Evolutionary conservation across 768 basidiomycete species (phyloP), one percentile per base, ranked within the genome.

Genomic region (Trametopsis cervina): DNA sequence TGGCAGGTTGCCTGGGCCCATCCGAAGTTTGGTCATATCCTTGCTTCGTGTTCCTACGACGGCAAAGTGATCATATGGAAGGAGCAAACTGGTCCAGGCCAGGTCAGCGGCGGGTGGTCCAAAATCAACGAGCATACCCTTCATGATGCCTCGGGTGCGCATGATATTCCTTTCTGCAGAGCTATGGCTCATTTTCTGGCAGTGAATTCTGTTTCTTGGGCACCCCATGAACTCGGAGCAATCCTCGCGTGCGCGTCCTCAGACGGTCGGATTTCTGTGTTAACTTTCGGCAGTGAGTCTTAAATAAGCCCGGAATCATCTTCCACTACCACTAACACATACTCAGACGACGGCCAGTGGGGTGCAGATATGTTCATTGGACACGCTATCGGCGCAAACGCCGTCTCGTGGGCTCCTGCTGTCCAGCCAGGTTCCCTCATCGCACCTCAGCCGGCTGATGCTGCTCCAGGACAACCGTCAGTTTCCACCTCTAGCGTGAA

Each of bases 1-100:
- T 98, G 95, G 94, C 92, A 95, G 59, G 85, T 99, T 43, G 81
- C 93, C 20, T 99, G 96, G 96, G 95, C 89, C 2, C 95, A 99
- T 58, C 96, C 96, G 21, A 96, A 92, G 65, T 99, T 88, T 59
- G 96, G 96, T 1, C 83, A 87, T 53, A 95, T 99, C 59, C 81
- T 99, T 45, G 95, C 95, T 23, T 94, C 90, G n/a, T 95, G 92
- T 62, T 96, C 94, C 4, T 98, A 98, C 64, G 96, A 99, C 58
- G 94, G 96, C 40, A 90, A 95, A 59, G 96, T 96, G 17, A 78
- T 97, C 67, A 92, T 99, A 56, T 99, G 96, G 96, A 96, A 94
- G 61, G 94, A 98, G 65, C 86, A 89, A 61, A 57, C 68, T 51
- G 29, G 29, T 7, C 9, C 29, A 7, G 71, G 71, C 5, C 75